phyloP scores from a whole-genome alignment of 495 filamentous ascomycete genomes.

The Tetracladium setigerum region DNA sequence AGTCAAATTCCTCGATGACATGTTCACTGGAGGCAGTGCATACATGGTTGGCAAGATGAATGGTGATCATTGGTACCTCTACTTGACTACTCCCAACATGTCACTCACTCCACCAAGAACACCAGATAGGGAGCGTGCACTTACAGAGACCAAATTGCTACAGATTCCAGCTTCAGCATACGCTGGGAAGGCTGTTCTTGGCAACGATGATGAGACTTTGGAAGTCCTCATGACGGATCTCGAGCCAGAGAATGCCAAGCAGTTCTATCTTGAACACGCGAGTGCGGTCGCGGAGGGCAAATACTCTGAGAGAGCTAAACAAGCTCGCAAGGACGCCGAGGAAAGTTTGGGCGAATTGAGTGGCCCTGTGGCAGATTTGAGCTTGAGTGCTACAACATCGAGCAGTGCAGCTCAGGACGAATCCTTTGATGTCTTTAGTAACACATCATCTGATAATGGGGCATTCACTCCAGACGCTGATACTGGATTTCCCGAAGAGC shows the following conservation, averaged over 20 bases:
- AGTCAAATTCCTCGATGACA: constrained; percentile 80
- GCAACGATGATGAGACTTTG: constrained; percentile 74
- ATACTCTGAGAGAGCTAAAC: constrained; percentile 53
- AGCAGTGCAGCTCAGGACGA: constrained; percentile 42
- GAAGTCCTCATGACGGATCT: constrained; percentile 99
- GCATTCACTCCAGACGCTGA: constrained; percentile 49
- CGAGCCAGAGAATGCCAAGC: constrained; percentile 84
- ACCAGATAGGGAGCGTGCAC: constrained; percentile 39
- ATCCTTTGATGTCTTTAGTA: constrained; percentile 71
- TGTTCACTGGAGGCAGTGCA: constrained; percentile 87
- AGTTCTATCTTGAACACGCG: constrained; percentile 93
- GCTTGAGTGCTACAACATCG: constrained; percentile 14
- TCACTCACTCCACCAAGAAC: constrained; percentile 79
- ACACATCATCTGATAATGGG: constrained; percentile 56
- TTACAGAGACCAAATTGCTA: constrained; percentile 65
- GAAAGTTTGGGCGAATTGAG: constrained; percentile 45
- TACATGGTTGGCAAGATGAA: constrained; percentile 99
- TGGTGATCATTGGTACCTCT: constrained; percentile 98
- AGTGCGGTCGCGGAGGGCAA: constrained; percentile 79
- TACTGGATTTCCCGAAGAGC: constrained; percentile 55
- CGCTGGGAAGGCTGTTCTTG: constrained; percentile 18
- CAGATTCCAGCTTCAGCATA: constrained; percentile 31
- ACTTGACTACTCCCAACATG: constrained; percentile 80
- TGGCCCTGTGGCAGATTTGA: constrained; percentile 28
- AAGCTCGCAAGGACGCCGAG: constrained; percentile 44